Evolutionary conservation across 805 yeast genomes (phyloP), one percentile per base, ranked within the genome.

Genomic region (Lipomyces lipofer): DNA sequence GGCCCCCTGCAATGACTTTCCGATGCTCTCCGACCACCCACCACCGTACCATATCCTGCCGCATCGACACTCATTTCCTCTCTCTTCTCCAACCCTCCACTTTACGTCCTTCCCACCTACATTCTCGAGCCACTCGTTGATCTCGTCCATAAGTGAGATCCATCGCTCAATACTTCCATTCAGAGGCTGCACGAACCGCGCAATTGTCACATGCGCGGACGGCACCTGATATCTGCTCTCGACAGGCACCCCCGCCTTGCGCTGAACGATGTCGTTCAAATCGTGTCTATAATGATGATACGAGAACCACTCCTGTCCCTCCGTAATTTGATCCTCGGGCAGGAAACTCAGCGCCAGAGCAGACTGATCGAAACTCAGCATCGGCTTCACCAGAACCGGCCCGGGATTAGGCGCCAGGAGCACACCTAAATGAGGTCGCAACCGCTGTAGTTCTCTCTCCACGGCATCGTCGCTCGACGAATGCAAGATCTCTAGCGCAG

Each of bases 11-110:
- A 36, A 17, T 2, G 47, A 27, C 8, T 9, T 4, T n/a, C 57
- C 57, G 9, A 28, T 25, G 5, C 45, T 51, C 22, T 35, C 55
- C 12, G 60, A 32, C 27, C 47, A 28, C 19, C 63, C 63, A n/a
- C 56, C 59, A 28, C 65, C 65, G 43, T 62, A 62, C 65, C 65
- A 62, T 1, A 56, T 56, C 25, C 54, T n/a, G n/a, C 64, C 65
- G 19, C 45, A 49, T n/a, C 55, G 52, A 42, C 58, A 50, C 36
- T 62, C 64, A 30, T 28, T 32, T 6, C 51, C 51, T 10, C 53
- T 38, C 35, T 60, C 62, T 10, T 47, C 51, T n/a, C 65, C 64
- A 13, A 56, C 47, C 10, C n/a, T 24, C 59, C 59, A 57, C 21
- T 47, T 32, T 19, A 47, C 45, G 36, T 47, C 45, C 9, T 7